Conservation (phyloP, 1,139 yeast genomes). For the Nakaseomyces uthaithaninus region DNA sequence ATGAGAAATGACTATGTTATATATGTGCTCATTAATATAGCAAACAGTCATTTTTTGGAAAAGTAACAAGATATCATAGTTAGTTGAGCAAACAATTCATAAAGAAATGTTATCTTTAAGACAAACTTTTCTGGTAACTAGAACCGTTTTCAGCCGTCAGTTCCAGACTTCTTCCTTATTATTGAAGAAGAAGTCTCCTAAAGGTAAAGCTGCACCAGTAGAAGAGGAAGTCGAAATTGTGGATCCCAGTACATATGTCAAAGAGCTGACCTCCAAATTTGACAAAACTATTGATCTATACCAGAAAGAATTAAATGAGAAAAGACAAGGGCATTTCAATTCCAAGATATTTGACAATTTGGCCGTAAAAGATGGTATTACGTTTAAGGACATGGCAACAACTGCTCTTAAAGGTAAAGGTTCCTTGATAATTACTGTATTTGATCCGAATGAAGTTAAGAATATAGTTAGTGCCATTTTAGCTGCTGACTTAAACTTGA, state of each 20-base stretch:
- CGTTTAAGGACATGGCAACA: conserved; percentile 62
- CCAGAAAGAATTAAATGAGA: conserved; percentile 48
- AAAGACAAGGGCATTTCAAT: conserved; percentile 60
- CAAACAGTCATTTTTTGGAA: no score
- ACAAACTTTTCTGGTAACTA: background rate
- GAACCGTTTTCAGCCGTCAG: background rate
- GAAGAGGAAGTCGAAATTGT: conserved; percentile 31
- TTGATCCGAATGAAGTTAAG: conserved; percentile 68
- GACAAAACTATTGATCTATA: conserved; percentile 45
- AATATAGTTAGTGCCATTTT: conserved; percentile 62
- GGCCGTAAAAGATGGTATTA: conserved; percentile 40
- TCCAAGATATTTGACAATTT: conserved; percentile 60
- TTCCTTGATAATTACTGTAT: conserved; percentile 64
- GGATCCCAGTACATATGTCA: conserved; percentile 33
- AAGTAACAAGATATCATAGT: no score
- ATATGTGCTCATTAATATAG: no score
- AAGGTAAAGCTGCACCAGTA: conserved; percentile 11
- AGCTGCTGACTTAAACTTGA: conserved; percentile 61
- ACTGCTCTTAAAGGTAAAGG: conserved; percentile 66
- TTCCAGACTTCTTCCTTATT: background rate
- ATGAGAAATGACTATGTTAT: no score
- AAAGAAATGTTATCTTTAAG: background rate
- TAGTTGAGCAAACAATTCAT: no score
- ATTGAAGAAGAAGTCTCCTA: conserved; percentile 6
- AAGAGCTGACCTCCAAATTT: conserved; percentile 41